Conservation (phyloP, 2,329 filamentous ascomycete species). For the Fusarium metavorans region DNA sequence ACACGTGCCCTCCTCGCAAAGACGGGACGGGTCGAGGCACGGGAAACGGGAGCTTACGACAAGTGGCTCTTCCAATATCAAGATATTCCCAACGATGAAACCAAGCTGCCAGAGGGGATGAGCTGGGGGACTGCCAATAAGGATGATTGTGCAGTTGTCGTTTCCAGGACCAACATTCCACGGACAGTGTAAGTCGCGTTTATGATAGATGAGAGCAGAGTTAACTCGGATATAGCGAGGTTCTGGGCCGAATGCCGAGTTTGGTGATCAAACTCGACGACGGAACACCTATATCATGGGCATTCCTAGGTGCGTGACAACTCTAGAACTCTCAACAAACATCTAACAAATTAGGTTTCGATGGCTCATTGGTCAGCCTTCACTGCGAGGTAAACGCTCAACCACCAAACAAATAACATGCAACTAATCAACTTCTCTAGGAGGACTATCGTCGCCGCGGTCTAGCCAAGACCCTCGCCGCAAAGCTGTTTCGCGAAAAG, state of each 20-base stretch:
- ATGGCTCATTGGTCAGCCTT: slow-evolving; percentile 71
- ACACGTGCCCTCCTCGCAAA: slow-evolving; percentile 42
- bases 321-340: neutral
- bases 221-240: slow-evolving; percentile 49
- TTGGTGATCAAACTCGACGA: slow-evolving; percentile 59
- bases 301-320: slow-evolving; percentile 61
- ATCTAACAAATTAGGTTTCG: slow-evolving; percentile 56
- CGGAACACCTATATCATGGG: slow-evolving; percentile 71
- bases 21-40: slow-evolving; percentile 42
- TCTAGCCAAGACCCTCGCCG: slow-evolving; percentile 71
- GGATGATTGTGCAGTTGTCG: slow-evolving; percentile 68
- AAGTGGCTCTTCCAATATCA: slow-evolving; percentile 70
- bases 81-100: slow-evolving; percentile 53
- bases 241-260: slow-evolving; percentile 59
- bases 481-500: slow-evolving; percentile 67
- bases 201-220: too few relatives aligned
- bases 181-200: slow-evolving; percentile 58
- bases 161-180: slow-evolving; percentile 67
- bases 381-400: slow-evolving; percentile 64
- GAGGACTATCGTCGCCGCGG: slow-evolving; percentile 70
- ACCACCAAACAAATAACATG: fast-evolving
- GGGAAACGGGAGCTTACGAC: slow-evolving; percentile 53
- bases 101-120: slow-evolving; percentile 60
- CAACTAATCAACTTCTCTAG: slow-evolving; percentile 38
- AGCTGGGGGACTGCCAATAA: slow-evolving; percentile 64